A percentile compares a stretch with the other conserved stretches of the same genome.
phyloP scores from a whole-genome alignment of 2,329 filamentous ascomycete genomes.

The Talaromyces pinophilus region DNA sequence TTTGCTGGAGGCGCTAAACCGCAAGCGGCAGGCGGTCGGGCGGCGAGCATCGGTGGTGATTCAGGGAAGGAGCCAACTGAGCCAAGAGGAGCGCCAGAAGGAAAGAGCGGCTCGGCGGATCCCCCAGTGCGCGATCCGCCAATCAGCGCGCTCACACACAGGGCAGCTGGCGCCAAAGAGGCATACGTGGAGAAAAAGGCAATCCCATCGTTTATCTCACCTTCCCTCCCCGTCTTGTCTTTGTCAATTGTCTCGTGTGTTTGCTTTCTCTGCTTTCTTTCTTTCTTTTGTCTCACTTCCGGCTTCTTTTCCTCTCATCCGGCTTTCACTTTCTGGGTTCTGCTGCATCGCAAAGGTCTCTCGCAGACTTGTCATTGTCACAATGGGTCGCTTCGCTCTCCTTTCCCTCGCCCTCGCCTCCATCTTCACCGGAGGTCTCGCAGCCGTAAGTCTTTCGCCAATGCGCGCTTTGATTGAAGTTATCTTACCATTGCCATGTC shows the following conservation, averaged over 20 bases:
- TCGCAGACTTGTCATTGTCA: slow-evolving; percentile 29
- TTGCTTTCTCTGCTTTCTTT: slow-evolving; percentile 27
- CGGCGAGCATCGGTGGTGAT: background rate
- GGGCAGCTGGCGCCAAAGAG: slow-evolving; percentile 18
- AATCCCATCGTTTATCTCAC: slow-evolving; percentile 18
- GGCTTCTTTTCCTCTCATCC: slow-evolving; percentile 21
- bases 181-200: slow-evolving; percentile 33
- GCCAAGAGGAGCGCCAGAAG: slow-evolving; percentile 1
- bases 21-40: slow-evolving; percentile 17
- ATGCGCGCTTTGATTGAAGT: background rate
- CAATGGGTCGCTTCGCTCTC: slow-evolving; percentile 74
- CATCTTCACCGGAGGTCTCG: slow-evolving; percentile 64
- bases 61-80: background rate
- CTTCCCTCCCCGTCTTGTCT: slow-evolving; percentile 17
- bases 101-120: slow-evolving; percentile 15
- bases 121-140: background rate
- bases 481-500: background rate
- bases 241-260: background rate
- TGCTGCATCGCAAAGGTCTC: slow-evolving; percentile 14
- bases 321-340: slow-evolving; percentile 18
- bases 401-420: slow-evolving; percentile 72
- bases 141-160: slow-evolving; percentile 14
- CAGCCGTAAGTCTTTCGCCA: slow-evolving; percentile 54
- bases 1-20: background rate
- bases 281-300: slow-evolving; percentile 25